Evolutionary conservation across 2,329 filamentous ascomycete species (phyloP).

Genomic region (Pseudogymnoascus sp.): DNA sequence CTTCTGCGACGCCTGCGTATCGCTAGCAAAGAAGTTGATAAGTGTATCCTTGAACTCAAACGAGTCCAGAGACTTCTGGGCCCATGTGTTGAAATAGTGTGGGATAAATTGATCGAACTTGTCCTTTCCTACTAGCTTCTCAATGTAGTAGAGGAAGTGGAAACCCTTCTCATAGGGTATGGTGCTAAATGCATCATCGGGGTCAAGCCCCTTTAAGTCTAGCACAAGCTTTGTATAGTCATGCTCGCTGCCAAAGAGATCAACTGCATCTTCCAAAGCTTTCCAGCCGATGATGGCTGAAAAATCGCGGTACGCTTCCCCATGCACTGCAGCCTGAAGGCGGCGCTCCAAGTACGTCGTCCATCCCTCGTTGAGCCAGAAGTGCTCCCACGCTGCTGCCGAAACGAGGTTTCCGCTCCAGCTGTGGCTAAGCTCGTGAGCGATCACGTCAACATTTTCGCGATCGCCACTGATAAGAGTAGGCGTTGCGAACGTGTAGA

Average conservation of each 20-base stretch:
- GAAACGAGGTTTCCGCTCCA: slow-evolving; percentile 87
- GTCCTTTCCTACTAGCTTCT: slow-evolving; percentile 73
- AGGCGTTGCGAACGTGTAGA: slow-evolving; percentile 91
- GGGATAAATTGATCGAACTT: slow-evolving; percentile 94
- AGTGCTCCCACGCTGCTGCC: slow-evolving; percentile 75
- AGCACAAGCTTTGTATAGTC: slow-evolving; percentile 81
- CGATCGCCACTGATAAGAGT: slow-evolving; percentile 86
- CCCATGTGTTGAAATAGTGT: slow-evolving; percentile 83
- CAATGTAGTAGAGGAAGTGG: slow-evolving; percentile 84
- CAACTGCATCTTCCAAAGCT: slow-evolving; percentile 64
- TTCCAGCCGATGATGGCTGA: slow-evolving; percentile 96
- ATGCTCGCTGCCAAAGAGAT: slow-evolving; percentile 71
- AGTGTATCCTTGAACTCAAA: slow-evolving; percentile 90
- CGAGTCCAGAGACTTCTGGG: slow-evolving; percentile 79
- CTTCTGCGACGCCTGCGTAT: slow-evolving; percentile 52
- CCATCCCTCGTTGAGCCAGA: slow-evolving; percentile 75
- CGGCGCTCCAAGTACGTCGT: slow-evolving; percentile 89
- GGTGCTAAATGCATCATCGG: slow-evolving; percentile 89
- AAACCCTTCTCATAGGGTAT: slow-evolving; percentile 97
- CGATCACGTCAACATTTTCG: slow-evolving; percentile 93
- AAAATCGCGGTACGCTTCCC: slow-evolving; percentile 81
- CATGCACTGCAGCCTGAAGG: slow-evolving; percentile 68
- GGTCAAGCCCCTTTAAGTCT: slow-evolving; percentile 81
- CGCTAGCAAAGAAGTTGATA: slow-evolving; percentile 70
- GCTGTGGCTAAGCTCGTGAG: slow-evolving; percentile 67